Evolutionary conservation across 345 rosid genomes (phyloP).

Genomic region (Garcia nutans): DNA sequence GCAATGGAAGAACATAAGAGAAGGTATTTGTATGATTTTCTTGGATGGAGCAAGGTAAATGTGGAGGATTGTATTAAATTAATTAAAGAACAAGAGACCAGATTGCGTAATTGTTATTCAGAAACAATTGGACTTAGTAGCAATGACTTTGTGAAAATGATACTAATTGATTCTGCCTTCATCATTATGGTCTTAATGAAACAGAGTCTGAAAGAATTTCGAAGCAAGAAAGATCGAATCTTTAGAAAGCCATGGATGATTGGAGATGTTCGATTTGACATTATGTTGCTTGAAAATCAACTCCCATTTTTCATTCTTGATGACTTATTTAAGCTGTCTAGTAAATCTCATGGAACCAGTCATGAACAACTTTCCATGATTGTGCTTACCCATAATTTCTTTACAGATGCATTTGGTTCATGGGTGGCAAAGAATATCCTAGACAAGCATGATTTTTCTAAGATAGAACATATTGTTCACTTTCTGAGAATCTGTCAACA

Average conservation of each 20-base stretch:
- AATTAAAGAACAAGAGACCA: not conserved
- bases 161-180: not conserved
- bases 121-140: not conserved
- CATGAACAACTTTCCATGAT: not conserved
- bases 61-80: not conserved
- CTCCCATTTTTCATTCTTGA: slow-evolving; percentile 29
- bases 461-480: not conserved
- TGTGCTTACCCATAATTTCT: not conserved
- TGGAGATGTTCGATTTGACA: not conserved
- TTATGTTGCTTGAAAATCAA: slow-evolving; percentile 30
- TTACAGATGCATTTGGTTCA: not conserved
- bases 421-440: not conserved
- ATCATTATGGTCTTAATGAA: not conserved
- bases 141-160: not conserved
- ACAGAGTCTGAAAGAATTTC: not conserved
- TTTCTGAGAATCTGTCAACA: slow-evolving; percentile 4
- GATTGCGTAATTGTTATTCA: not conserved
- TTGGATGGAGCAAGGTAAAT: not conserved
- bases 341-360: not conserved
- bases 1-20: not conserved
- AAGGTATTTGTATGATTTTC: not conserved
- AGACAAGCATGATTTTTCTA: not conserved
- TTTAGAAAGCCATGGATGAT: not conserved
- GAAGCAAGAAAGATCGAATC: not conserved
- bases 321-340: slow-evolving; percentile 12